Conservation (phyloP, 805 yeast species). For the Saturnispora dispora region DNA sequence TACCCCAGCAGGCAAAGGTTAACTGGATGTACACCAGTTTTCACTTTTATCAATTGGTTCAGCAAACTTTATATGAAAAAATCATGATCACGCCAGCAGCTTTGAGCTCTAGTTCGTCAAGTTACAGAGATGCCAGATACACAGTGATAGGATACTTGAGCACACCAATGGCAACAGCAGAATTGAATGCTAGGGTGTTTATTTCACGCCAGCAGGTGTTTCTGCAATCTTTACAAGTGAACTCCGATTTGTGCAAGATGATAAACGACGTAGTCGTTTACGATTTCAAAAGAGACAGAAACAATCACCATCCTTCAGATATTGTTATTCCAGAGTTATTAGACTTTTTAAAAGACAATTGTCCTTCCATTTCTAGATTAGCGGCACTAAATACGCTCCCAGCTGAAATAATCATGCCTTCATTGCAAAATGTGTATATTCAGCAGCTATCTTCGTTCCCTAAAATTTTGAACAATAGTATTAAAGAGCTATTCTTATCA, state of each 20-base stretch:
- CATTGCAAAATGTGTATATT: constrained; percentile 10
- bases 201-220: constrained; percentile 34
- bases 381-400: neutral
- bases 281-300: constrained; percentile 20
- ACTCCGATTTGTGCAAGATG: constrained; percentile 26
- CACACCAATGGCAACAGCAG: constrained; percentile 26
- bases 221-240: constrained; percentile 28
- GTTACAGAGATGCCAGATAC: constrained; percentile 28
- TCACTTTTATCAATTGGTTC: constrained; percentile 24
- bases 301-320: constrained; percentile 1
- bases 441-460: constrained; percentile 6
- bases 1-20: constrained; percentile 34
- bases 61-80: constrained; percentile 29
- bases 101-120: constrained; percentile 19
- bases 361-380: constrained; percentile 11
- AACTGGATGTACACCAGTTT: constrained; percentile 27
- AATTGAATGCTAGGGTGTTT: constrained; percentile 31
- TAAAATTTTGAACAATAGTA: neutral
- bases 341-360: constrained; percentile 6
- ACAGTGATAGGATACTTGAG: constrained; percentile 33
- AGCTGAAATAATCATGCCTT: neutral
- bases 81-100: constrained; percentile 31
- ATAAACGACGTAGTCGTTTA: constrained; percentile 31
- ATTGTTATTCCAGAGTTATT: constrained; percentile 5
- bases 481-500: constrained; percentile 1